Conservation (phyloP, 2,329 filamentous ascomycete species). For the Hypoxylon sp. region DNA sequence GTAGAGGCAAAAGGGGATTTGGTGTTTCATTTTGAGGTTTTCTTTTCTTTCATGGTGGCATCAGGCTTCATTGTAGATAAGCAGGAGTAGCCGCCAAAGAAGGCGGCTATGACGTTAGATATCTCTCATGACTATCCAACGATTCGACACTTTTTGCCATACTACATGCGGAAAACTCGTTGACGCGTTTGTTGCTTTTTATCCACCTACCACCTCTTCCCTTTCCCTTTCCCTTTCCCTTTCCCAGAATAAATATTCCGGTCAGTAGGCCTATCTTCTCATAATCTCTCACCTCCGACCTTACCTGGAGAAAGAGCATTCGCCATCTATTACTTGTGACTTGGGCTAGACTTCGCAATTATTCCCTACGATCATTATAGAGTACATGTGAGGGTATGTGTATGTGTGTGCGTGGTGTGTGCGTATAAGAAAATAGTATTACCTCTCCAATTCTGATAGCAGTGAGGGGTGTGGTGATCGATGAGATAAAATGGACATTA, state of each 20-base stretch:
- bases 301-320: slow-evolving; percentile 60
- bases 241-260: slow-evolving; percentile 26
- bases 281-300: slow-evolving; percentile 68
- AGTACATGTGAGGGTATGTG: slow-evolving; percentile 45
- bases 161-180: slow-evolving; percentile 19
- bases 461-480: slow-evolving; percentile 20
- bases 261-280: slow-evolving; percentile 55
- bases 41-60: slow-evolving; percentile 17
- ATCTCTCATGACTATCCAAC: slow-evolving; percentile 36
- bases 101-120: slow-evolving; percentile 5
- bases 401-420: neutral
- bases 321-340: slow-evolving; percentile 49
- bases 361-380: slow-evolving; percentile 46
- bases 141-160: slow-evolving; percentile 25
- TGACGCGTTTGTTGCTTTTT: slow-evolving; percentile 24
- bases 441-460: slow-evolving; percentile 51
- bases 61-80: slow-evolving; percentile 10
- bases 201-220: slow-evolving; percentile 9
- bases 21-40: slow-evolving; percentile 23
- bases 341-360: slow-evolving; percentile 39
- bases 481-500: slow-evolving; percentile 10
- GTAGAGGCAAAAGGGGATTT: slow-evolving; percentile 40
- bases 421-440: slow-evolving; percentile 48
- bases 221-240: slow-evolving; percentile 5
- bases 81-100: neutral